Evolutionary conservation across 1,284 basidiomycete species (phyloP).

Genomic region (Entoloma clypeatum): DNA sequence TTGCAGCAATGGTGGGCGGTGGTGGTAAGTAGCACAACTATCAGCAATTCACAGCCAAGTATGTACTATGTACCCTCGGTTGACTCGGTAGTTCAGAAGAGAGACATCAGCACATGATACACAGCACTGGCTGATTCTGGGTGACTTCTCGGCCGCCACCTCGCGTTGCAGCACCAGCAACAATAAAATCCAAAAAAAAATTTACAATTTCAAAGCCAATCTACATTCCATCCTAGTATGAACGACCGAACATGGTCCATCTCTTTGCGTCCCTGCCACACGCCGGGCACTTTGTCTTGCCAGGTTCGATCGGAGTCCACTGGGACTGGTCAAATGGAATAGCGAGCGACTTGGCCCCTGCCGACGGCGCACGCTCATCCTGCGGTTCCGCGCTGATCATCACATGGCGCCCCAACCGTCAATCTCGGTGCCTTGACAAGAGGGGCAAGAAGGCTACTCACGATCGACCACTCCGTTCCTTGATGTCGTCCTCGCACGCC

Average conservation of each 20-base stretch:
- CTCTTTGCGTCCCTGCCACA: slow-evolving; percentile 85
- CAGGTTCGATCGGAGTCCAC: slow-evolving; percentile 72
- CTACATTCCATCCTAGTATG: slow-evolving; percentile 53
- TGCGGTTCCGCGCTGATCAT: slow-evolving; percentile 69
- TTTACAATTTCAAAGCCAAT: slow-evolving; percentile 14
- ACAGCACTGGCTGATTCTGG: slow-evolving; percentile 9
- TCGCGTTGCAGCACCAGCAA: too few species aligned
- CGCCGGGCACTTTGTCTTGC: slow-evolving; percentile 82
- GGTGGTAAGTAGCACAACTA: too few species aligned
- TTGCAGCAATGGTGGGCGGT: slow-evolving; percentile 11
- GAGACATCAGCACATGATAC: slow-evolving; percentile 23
- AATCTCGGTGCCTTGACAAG: slow-evolving; percentile 10
- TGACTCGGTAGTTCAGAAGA: too few species aligned
- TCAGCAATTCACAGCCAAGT: too few species aligned
- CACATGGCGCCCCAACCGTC: slow-evolving; percentile 8
- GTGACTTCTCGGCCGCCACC: slow-evolving; percentile 10
- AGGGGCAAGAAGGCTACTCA: slow-evolving; percentile 42
- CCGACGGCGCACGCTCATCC: slow-evolving; percentile 95
- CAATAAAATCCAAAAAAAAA: too few species aligned
- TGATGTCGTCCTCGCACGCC: slow-evolving; percentile 97
- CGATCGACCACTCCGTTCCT: slow-evolving; percentile 86
- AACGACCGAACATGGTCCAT: slow-evolving; percentile 90
- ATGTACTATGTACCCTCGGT: too few species aligned
- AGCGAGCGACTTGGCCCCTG: slow-evolving; percentile 95
- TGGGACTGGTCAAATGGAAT: slow-evolving; percentile 94